phyloP scores from a whole-genome alignment of 805 yeast genomes.

The Lachancea fermentati region DNA sequence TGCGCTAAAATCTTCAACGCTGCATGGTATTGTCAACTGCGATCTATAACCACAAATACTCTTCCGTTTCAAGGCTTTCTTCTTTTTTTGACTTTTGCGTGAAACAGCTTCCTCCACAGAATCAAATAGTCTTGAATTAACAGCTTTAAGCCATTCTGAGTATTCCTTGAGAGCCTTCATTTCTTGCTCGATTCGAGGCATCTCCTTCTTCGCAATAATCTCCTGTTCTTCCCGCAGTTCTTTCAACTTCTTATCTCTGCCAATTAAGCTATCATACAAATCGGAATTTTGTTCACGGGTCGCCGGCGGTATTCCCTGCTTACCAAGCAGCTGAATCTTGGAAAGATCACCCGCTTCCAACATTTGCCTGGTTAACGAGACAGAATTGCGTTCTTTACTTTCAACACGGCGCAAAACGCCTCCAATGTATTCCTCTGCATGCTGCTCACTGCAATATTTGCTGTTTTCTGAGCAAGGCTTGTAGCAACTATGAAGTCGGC shows the following conservation, averaged over 20 bases:
- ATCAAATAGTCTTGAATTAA: conserved; percentile 17
- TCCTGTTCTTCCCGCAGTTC: conserved; percentile 13
- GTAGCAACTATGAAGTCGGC: conserved; percentile 55
- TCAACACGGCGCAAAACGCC: conserved; percentile 10
- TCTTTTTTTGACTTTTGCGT: conserved; percentile 14
- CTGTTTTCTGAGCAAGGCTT: conserved; percentile 35
- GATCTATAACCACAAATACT: conserved; percentile 28
- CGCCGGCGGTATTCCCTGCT: conserved; percentile 15
- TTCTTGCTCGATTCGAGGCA: conserved; percentile 12
- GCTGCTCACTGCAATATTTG: conserved; percentile 71
- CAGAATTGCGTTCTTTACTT: conserved; percentile 3
- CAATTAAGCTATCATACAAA: conserved; percentile 15
- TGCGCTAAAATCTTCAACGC: conserved; percentile 16
- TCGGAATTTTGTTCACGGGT: conserved; percentile 12
- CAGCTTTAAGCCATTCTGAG: conserved; percentile 30
- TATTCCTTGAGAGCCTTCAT: conserved; percentile 16
- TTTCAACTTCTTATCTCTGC: conserved; percentile 12
- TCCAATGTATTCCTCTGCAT: conserved; percentile 42
- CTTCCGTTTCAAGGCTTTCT: conserved; percentile 13
- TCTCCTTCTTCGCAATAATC: conserved; percentile 13
- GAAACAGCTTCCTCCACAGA: background rate
- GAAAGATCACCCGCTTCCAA: conserved; percentile 8
- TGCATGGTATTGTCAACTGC: conserved; percentile 12
- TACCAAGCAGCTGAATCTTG: conserved; percentile 20
- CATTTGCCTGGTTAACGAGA: conserved; percentile 13